phyloP scores from a whole-genome alignment of 2,329 filamentous ascomycete genomes.

The Colletotrichum somersetense region DNA sequence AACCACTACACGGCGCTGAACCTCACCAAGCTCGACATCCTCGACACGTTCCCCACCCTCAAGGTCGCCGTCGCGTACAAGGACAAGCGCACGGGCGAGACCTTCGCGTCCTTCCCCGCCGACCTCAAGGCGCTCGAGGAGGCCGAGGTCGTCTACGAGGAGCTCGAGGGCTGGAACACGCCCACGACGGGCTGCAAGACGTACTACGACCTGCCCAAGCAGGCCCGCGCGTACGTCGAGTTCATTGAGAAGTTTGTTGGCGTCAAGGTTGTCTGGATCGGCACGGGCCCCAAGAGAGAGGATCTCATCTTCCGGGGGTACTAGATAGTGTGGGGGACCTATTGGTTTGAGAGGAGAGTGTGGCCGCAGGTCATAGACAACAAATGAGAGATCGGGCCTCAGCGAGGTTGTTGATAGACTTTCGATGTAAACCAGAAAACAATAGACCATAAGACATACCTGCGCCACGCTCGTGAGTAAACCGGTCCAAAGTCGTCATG shows the following conservation, averaged over 20 bases:
- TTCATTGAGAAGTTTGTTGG: slow-evolving; percentile 76
- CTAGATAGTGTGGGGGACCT: slow-evolving; percentile 18
- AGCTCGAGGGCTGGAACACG: slow-evolving; percentile 77
- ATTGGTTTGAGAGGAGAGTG: not conserved
- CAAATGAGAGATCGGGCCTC: not conserved
- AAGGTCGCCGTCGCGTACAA: slow-evolving; percentile 81
- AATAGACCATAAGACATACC: slow-evolving; percentile 10
- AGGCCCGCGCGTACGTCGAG: slow-evolving; percentile 75
- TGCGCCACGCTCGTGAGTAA: not conserved
- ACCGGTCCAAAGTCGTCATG: not conserved
- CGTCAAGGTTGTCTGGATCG: slow-evolving; percentile 66
- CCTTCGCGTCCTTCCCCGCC: slow-evolving; percentile 73
- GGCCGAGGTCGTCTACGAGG: slow-evolving; percentile 75
- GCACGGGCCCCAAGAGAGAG: slow-evolving; percentile 74
- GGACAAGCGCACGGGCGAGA: slow-evolving; percentile 55
- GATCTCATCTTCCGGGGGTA: slow-evolving; percentile 66
- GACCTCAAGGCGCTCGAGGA: slow-evolving; percentile 69
- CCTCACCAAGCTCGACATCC: slow-evolving; percentile 74
- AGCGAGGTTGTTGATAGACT: not conserved
- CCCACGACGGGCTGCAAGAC: slow-evolving; percentile 70
- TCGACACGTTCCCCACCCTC: slow-evolving; percentile 80
- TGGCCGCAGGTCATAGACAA: not conserved
- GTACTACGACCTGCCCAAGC: slow-evolving; percentile 72
- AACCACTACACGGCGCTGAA: slow-evolving; percentile 77
- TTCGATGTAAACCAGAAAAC: not conserved